phyloP scores from a whole-genome alignment of 768 basidiomycete genomes.

The Pleurotus djamor region DNA sequence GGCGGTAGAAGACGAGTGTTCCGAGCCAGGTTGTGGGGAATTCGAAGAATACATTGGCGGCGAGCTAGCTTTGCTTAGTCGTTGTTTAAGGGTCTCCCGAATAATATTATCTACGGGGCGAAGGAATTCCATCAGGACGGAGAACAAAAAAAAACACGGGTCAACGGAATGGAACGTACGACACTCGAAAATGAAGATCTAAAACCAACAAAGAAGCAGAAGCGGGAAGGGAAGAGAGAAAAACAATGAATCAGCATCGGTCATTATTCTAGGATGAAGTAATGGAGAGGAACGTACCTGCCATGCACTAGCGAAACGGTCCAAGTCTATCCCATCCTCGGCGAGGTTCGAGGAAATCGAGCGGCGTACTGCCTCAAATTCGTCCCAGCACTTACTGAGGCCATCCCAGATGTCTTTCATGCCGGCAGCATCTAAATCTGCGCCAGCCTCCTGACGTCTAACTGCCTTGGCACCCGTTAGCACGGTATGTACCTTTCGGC shows the following conservation, averaged over 20 bases:
- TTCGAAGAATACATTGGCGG: slow-evolving; percentile 35
- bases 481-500: slow-evolving; percentile 73
- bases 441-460: slow-evolving; percentile 32
- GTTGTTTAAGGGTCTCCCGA: slow-evolving; percentile 76
- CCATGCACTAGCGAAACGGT: slow-evolving; percentile 81
- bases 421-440: slow-evolving; percentile 55
- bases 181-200: slow-evolving; percentile 92
- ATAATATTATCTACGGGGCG: slow-evolving; percentile 72
- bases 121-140: not conserved
- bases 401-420: slow-evolving; percentile 84
- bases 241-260: not conserved
- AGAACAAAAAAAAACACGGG: slow-evolving; percentile 2
- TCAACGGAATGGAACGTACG: slow-evolving; percentile 43
- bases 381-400: slow-evolving; percentile 81
- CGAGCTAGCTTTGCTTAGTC: slow-evolving; percentile 28
- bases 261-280: not conserved
- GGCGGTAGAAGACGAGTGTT: slow-evolving; percentile 35
- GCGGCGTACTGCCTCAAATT: slow-evolving; percentile 66
- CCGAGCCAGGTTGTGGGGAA: slow-evolving; percentile 46
- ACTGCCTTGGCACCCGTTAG: slow-evolving; percentile 75
- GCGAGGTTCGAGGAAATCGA: slow-evolving; percentile 24
- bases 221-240: slow-evolving; percentile 8
- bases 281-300: slow-evolving; percentile 50
- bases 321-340: slow-evolving; percentile 36
- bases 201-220: slow-evolving; percentile 14